Percentiles rank a stretch among this genome's conserved stretches.
These are phyloP conservation scores for Kentomonas sorsogonicus DNA, from an alignment of 208 protist species.

Conservation along the genomic window DNA sequence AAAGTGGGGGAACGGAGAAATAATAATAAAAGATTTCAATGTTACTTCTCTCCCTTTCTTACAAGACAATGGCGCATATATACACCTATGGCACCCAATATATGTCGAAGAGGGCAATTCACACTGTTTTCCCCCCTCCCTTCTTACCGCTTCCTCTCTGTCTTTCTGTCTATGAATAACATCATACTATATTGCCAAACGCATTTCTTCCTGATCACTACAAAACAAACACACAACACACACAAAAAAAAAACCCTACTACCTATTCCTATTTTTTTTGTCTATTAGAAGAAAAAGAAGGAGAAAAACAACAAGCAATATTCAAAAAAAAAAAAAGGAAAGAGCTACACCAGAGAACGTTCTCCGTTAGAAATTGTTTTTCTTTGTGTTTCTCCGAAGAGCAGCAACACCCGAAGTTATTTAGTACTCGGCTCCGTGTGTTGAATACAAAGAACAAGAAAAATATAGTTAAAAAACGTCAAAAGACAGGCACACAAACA, in stretches of 20 bases:
- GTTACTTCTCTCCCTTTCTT: constrained; percentile 1
- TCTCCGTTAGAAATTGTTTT: too few species aligned
- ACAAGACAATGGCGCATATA: neutral
- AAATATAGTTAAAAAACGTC: too few species aligned
- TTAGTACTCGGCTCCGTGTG: too few species aligned
- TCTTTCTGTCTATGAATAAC: neutral
- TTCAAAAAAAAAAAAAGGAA: too few species aligned
- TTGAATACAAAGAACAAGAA: too few species aligned
- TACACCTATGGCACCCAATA: neutral
- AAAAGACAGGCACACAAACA: too few species aligned
- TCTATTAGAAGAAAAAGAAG: neutral
- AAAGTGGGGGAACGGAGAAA: neutral
- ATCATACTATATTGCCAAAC: too few species aligned
- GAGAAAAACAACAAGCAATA: neutral
- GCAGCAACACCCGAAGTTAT: too few species aligned
- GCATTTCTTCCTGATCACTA: too few species aligned
- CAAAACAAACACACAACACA: neutral
- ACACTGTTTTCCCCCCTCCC: neutral
- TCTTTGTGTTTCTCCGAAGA: too few species aligned
- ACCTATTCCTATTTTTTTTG: neutral
- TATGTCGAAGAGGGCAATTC: neutral
- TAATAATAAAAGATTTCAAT: neutral
- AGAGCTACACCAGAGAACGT: too few species aligned
- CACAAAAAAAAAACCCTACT: neutral
- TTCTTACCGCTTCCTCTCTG: neutral